Evolutionary conservation across 2,329 filamentous ascomycete genomes (phyloP).

Genomic region (Zalaria sp.): DNA sequence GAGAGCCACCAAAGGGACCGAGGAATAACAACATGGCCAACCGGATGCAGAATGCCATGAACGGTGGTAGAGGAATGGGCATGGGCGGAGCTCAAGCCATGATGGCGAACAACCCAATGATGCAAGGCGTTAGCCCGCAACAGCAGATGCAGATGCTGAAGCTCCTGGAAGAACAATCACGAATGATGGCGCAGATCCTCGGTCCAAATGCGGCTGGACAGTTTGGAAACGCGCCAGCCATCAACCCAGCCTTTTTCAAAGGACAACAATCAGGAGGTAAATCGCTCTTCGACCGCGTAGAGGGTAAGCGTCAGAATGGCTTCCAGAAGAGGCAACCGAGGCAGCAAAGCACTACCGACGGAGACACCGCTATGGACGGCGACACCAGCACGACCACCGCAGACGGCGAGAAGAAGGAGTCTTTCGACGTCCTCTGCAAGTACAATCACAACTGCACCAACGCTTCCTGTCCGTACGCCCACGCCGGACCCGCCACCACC

Average conservation of each 20-base stretch:
- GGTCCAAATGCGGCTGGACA: conserved; percentile 23
- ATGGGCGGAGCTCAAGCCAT: conserved; percentile 16
- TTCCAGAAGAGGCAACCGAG: conserved; percentile 29
- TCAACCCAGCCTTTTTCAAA: conserved; percentile 40
- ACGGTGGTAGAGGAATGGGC: conserved; percentile 10
- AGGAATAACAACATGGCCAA: conserved; percentile 33
- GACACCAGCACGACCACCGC: conserved; percentile 40
- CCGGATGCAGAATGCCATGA: conserved; percentile 24
- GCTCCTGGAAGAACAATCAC: conserved; percentile 50
- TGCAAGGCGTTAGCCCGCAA: conserved; percentile 38
- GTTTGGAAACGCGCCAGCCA: conserved; percentile 28
- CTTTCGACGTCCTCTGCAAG: conserved; percentile 60
- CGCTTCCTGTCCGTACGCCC: conserved; percentile 79
- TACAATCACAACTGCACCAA: conserved; percentile 85
- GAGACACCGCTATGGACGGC: conserved; percentile 16
- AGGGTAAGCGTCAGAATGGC: conserved; percentile 40
- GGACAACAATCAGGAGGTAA: conserved; percentile 21
- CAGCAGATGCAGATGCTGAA: conserved; percentile 62
- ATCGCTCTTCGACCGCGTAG: conserved; percentile 63
- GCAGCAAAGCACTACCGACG: conserved; percentile 10
- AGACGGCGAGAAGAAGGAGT: conserved; percentile 35
- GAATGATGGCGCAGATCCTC: conserved; percentile 64
- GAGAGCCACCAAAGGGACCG: conserved; percentile 59
- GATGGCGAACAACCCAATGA: conserved; percentile 34
- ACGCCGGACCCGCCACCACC: conserved; percentile 83